Evolutionary conservation across 2,329 filamentous ascomycete genomes (phyloP).

Genomic region (Sclerotinia trifoliorum): DNA sequence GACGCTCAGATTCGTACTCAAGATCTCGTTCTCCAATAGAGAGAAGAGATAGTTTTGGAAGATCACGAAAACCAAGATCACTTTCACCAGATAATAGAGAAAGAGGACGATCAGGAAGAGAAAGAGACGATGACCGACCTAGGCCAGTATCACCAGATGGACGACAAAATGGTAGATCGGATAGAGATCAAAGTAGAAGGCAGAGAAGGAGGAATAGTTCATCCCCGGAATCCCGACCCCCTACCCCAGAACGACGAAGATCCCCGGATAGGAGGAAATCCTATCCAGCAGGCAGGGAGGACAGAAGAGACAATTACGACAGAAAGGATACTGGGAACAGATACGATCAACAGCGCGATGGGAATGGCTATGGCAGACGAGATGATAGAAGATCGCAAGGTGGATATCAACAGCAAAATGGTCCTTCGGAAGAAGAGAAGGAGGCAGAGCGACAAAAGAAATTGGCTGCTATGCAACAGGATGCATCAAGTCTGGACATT

Average conservation of each 20-base stretch:
- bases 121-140: conserved; percentile 28
- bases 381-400: conserved; percentile 31
- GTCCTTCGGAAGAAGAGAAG: conserved; percentile 34
- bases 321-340: conserved; percentile 29
- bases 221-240: conserved; percentile 40
- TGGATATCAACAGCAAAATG: conserved; percentile 6
- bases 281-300: conserved; percentile 35
- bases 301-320: conserved; percentile 26
- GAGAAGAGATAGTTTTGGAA: conserved; percentile 31
- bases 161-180: background rate
- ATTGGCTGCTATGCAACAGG: conserved; percentile 71
- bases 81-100: conserved; percentile 37
- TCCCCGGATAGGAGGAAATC: conserved; percentile 38
- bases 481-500: conserved; percentile 66
- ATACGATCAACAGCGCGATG: conserved; percentile 33
- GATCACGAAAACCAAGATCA: conserved; percentile 32
- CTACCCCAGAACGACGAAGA: conserved; percentile 42
- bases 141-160: conserved; percentile 21
- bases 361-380: conserved; percentile 33
- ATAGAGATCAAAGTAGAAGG: background rate
- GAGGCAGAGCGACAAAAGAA: conserved; percentile 64
- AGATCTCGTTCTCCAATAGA: conserved; percentile 31
- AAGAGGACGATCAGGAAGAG: conserved; percentile 27
- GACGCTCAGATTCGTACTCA: conserved; percentile 45
- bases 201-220: conserved; percentile 31